Conservation (phyloP, 2,329 filamentous ascomycete species). For the Talaromyces pinophilus region DNA sequence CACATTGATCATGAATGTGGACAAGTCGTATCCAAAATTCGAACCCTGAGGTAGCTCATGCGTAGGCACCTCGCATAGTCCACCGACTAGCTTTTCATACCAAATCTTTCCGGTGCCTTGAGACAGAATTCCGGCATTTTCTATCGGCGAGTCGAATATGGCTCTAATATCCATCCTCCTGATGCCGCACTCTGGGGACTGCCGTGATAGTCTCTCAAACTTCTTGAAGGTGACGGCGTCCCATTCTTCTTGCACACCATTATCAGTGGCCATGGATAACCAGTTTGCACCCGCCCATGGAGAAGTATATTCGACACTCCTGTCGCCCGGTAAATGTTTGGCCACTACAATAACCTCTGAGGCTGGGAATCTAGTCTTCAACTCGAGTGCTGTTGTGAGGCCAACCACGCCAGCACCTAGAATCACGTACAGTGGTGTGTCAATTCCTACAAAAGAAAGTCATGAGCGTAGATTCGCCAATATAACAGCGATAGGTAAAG, state of each 20-base stretch:
- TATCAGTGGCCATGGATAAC: slow-evolving; percentile 4
- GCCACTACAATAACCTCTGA: slow-evolving; percentile 8
- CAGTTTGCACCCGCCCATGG: slow-evolving; percentile 17
- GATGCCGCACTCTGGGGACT: slow-evolving; percentile 9
- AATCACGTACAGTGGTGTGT: slow-evolving; percentile 11
- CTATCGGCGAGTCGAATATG: slow-evolving; percentile 5
- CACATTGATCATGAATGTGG: slow-evolving; percentile 15
- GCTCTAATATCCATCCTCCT: slow-evolving; percentile 1
- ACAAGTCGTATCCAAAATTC: slow-evolving; percentile 11
- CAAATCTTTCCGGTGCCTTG: slow-evolving; percentile 2
- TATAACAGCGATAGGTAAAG: not conserved
- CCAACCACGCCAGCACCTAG: slow-evolving; percentile 13
- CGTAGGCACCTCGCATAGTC: not conserved
- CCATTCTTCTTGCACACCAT: not conserved
- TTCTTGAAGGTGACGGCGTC: not conserved
- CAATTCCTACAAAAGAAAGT: not conserved
- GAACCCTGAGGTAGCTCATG: slow-evolving; percentile 2
- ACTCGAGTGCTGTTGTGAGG: slow-evolving; percentile 13
- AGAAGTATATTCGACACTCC: slow-evolving; percentile 1
- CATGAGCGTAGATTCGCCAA: not conserved
- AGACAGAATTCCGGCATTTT: slow-evolving; percentile 1
- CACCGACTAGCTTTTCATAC: slow-evolving; percentile 13
- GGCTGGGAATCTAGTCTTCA: not conserved
- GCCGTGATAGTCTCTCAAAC: not conserved
- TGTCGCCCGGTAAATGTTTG: slow-evolving; percentile 10